A percentile compares a stretch with the other conserved stretches of the same genome.
These are phyloP conservation scores for Sclerotinia nivalis DNA, from an alignment of 2,329 filamentous ascomycete genomes.

Conservation along the genomic window DNA sequence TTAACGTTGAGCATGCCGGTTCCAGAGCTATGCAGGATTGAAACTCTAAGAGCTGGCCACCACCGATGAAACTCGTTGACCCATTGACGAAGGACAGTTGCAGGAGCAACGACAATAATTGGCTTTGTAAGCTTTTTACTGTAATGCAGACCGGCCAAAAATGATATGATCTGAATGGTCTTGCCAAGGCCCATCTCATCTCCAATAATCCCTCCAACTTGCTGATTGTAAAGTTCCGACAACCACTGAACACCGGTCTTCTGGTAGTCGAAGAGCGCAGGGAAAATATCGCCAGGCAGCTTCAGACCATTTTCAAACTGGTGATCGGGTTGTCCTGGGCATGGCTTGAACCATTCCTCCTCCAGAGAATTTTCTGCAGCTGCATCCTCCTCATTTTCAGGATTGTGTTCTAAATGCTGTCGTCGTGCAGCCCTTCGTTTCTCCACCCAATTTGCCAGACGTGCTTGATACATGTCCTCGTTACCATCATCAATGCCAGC, in stretches of 20 bases:
- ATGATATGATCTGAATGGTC: constrained; percentile 71
- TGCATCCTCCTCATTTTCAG: constrained; percentile 47
- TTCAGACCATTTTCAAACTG: constrained; percentile 70
- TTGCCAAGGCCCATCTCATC: constrained; percentile 99
- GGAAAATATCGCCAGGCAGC: constrained; percentile 89
- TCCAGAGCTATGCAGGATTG: constrained; percentile 90
- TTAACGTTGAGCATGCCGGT: constrained; percentile 90
- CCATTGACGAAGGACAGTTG: constrained; percentile 95
- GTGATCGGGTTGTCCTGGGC: constrained; percentile 78
- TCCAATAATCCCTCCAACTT: constrained; percentile 90
- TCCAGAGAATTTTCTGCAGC: constrained; percentile 47
- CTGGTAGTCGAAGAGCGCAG: constrained; percentile 92
- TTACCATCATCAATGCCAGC: constrained; percentile 79
- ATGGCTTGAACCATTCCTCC: constrained; percentile 78
- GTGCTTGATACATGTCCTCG: constrained; percentile 73
- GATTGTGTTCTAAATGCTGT: constrained; percentile 42
- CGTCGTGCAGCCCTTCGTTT: constrained; percentile 61
- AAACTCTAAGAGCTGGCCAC: constrained; percentile 98
- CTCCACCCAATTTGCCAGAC: constrained; percentile 74
- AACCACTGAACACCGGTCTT: constrained; percentile 97
- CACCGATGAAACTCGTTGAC: constrained; percentile 97
- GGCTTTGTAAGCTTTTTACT: constrained; percentile 82
- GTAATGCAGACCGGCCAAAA: constrained; percentile 84
- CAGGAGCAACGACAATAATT: constrained; percentile 87
- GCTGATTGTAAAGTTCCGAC: constrained; percentile 84